Evolutionary conservation across 805 yeast genomes (phyloP), one percentile per base, ranked within the genome.

Genomic region (Yueomyces sp.): DNA sequence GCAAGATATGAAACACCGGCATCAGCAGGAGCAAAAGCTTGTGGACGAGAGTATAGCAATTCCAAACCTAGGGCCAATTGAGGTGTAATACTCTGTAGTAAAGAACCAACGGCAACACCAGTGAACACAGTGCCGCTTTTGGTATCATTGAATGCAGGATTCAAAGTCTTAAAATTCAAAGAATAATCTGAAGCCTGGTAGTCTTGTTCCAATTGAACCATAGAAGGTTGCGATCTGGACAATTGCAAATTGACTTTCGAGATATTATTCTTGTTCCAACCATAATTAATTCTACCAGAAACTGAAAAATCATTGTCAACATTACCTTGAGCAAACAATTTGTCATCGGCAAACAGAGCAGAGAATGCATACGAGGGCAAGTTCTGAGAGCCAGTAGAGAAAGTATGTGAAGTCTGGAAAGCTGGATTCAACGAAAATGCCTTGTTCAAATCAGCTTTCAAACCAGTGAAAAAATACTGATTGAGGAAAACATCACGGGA

Each of bases 201-300:
- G 66, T 92, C 98, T 64, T 92, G 96, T 73, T 92, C 98, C 55
- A 90, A 72, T 70, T 92, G 97, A 50, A 84, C 74, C 94, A 90
- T 86, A 46, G 92, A 72, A 51, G 92, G 96, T 69, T 88, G 96
- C 51, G 81, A 85, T 50, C 79, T 71, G 54, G 94, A 85, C 53
- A 87, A 70, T 71, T 90, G 97, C 63, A 87, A 71, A 56, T 94
- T 85, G 48, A 84, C 76, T 68, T 87, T 88, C 48, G 95, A 76
- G 56, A 81, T 69, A 64, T 80, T 77, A 57, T 72, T 72, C 62
- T 79, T 77, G 63, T 77, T 77, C 96, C 96, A 87, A 53, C 88
- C 86, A 66, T 85, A 85, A 72, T 87, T 86, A 56, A 85, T 67
- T 68, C 96, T 81, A 55, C 96, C 96, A 45, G 84, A 76, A 57